Conservation (phyloP, 1,284 basidiomycete species). For the Stygiomarasmius scandens region DNA sequence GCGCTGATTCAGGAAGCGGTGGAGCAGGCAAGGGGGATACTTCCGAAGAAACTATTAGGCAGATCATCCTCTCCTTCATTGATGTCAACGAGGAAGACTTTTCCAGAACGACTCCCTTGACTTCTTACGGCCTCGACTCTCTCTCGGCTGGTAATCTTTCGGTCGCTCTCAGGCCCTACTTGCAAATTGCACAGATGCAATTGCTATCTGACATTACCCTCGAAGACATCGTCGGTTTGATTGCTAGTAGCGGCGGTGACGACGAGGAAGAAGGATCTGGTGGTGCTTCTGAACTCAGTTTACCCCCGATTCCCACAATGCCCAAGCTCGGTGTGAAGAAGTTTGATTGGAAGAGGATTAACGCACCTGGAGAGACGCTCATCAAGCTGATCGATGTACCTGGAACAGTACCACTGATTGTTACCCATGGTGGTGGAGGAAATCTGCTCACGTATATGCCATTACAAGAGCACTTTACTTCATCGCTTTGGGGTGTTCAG, state of each 20-base stretch:
- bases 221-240: slow-evolving; percentile 3
- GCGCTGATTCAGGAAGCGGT: neutral
- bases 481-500: slow-evolving; percentile 11
- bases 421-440: slow-evolving; percentile 12
- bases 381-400: slow-evolving; percentile 11
- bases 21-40: neutral
- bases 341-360: slow-evolving; percentile 1
- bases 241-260: neutral
- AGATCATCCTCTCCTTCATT: slow-evolving; percentile 2
- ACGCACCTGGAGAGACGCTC: slow-evolving; percentile 7
- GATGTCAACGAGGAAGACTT: slow-evolving; percentile 8
- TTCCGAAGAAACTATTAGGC: neutral
- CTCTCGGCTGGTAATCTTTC: slow-evolving; percentile 9
- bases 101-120: slow-evolving; percentile 5
- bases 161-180: neutral
- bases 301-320: neutral
- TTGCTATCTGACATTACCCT: slow-evolving; percentile 10
- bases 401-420: slow-evolving; percentile 6
- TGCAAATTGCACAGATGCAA: slow-evolving; percentile 9
- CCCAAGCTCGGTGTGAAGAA: neutral
- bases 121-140: slow-evolving; percentile 12
- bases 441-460: slow-evolving; percentile 4
- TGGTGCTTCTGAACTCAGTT: neutral
- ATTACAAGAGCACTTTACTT: slow-evolving; percentile 2
- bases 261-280: neutral